Conservation (phyloP, 192 early-diverging fungal species). For the Coemansia erecta region DNA sequence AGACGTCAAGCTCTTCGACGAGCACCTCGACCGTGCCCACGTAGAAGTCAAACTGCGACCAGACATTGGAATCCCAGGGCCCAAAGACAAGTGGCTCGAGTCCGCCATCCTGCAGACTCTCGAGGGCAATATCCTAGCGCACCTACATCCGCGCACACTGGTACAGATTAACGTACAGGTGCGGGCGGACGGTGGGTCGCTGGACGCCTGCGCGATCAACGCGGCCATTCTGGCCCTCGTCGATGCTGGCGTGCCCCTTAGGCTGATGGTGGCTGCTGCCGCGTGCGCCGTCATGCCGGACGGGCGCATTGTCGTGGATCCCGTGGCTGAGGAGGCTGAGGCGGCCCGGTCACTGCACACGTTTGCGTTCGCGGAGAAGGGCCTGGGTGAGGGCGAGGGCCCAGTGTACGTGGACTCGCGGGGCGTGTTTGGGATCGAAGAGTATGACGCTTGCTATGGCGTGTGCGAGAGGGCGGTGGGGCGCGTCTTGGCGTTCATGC, state of each 20-base stretch:
- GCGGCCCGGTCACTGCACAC: conserved; percentile 72
- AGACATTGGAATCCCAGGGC: conserved; percentile 59
- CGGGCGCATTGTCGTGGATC: conserved; percentile 71
- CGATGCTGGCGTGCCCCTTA: conserved; percentile 87
- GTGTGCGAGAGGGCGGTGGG: conserved; percentile 42
- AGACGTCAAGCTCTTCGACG: conserved; percentile 82
- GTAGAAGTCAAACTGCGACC: conserved; percentile 80
- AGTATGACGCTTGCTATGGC: conserved; percentile 43
- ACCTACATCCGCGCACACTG: conserved; percentile 81
- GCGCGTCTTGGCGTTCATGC: conserved; percentile 60
- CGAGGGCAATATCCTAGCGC: conserved; percentile 71
- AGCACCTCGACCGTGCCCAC: conserved; percentile 83
- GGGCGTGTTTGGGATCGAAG: conserved; percentile 68
- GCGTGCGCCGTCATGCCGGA: conserved; percentile 66
- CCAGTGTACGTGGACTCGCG: conserved; percentile 67
- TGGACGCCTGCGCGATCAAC: conserved; percentile 77
- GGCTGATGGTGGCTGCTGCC: conserved; percentile 63
- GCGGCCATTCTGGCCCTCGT: conserved; percentile 80
- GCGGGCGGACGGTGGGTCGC: conserved; percentile 80
- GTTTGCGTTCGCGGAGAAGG: conserved; percentile 69
- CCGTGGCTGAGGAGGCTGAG: conserved; percentile 70
- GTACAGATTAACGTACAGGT: conserved; percentile 88
- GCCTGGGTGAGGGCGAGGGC: conserved; percentile 40
- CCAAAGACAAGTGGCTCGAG: conserved; percentile 76
- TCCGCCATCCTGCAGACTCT: conserved; percentile 66